phyloP scores from a whole-genome alignment of 331 rosid species.

The Quercus tomentella region DNA sequence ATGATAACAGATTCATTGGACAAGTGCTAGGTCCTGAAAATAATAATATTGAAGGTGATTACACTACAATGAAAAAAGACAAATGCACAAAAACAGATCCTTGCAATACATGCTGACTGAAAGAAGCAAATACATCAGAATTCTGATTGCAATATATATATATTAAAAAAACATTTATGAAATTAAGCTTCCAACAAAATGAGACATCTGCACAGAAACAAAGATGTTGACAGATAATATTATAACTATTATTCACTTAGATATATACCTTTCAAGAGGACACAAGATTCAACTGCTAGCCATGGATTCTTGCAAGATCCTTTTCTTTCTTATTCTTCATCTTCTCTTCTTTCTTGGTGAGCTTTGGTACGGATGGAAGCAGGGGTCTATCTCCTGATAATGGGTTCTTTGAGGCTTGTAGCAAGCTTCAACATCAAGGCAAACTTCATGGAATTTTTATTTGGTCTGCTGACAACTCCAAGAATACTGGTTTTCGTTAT shows the following conservation, averaged over 20 bases:
- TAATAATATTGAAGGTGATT: too few relatives aligned
- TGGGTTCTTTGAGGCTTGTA: constrained; percentile 29
- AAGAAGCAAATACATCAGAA: too few relatives aligned
- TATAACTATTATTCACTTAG: not conserved
- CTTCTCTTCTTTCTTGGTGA: constrained; percentile 11
- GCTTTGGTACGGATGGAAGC: constrained; percentile 22
- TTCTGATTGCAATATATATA: too few relatives aligned
- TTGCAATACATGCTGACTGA: too few relatives aligned
- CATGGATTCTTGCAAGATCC: constrained; percentile 11
- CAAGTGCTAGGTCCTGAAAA: too few relatives aligned
- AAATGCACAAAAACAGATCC: too few relatives aligned
- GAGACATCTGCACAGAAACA: not conserved
- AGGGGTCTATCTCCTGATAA: constrained; percentile 18
- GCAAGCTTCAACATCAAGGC: not conserved
- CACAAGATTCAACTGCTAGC: not conserved
- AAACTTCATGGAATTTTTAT: constrained; percentile 24
- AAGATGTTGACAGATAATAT: not conserved
- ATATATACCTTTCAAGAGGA: not conserved
- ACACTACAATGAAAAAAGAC: too few relatives aligned
- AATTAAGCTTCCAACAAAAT: not conserved
- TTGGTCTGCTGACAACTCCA: constrained; percentile 25
- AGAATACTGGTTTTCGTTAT: not conserved
- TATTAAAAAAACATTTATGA: not conserved
- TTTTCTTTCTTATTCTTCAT: not conserved
- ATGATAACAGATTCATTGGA: too few relatives aligned